Conservation (phyloP, 2,329 filamentous ascomycete genomes). For the Ambrosiella xylebori region DNA sequence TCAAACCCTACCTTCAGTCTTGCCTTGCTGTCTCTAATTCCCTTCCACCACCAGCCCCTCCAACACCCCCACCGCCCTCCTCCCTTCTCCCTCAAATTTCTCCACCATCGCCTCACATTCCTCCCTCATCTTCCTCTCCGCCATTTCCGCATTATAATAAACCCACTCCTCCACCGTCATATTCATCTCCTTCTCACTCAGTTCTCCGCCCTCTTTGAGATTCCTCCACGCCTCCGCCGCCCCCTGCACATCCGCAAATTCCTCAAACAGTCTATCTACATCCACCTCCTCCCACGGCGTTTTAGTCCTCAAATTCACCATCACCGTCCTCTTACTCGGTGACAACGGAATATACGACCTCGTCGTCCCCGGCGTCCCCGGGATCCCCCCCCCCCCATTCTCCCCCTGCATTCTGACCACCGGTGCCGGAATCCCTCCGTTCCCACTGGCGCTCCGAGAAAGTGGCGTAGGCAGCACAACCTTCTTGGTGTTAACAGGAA, state of each 20-base stretch:
- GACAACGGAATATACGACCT: conserved; percentile 1
- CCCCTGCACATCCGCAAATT: conserved; percentile 16
- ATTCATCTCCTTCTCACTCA: conserved; percentile 61
- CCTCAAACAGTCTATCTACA: conserved; percentile 52
- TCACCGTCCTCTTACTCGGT: conserved; percentile 11
- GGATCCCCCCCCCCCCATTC: neutral
- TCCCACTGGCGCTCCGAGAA: neutral
- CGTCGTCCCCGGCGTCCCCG: neutral
- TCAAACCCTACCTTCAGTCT: too few relatives aligned
- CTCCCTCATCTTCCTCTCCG: conserved; percentile 59
- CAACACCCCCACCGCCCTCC: conserved; percentile 56
- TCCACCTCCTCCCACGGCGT: conserved; percentile 58
- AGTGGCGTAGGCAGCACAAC: neutral
- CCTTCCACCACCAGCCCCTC: conserved; percentile 48
- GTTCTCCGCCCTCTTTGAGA: conserved; percentile 37
- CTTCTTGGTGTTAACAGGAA: conserved; percentile 2
- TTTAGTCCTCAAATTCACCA: conserved; percentile 31
- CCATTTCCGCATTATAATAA: conserved; percentile 57
- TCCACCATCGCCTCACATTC: conserved; percentile 74
- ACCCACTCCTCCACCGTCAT: conserved; percentile 97
- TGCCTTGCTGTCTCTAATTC: neutral
- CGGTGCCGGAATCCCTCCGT: neutral
- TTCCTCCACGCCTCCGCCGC: conserved; percentile 22
- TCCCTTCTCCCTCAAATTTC: conserved; percentile 69
- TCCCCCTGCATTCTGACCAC: neutral